Evolutionary conservation across 164 flowering plant genomes (phyloP), one percentile per base, ranked within the genome.

Genomic region (Macadamia tetraphylla): DNA sequence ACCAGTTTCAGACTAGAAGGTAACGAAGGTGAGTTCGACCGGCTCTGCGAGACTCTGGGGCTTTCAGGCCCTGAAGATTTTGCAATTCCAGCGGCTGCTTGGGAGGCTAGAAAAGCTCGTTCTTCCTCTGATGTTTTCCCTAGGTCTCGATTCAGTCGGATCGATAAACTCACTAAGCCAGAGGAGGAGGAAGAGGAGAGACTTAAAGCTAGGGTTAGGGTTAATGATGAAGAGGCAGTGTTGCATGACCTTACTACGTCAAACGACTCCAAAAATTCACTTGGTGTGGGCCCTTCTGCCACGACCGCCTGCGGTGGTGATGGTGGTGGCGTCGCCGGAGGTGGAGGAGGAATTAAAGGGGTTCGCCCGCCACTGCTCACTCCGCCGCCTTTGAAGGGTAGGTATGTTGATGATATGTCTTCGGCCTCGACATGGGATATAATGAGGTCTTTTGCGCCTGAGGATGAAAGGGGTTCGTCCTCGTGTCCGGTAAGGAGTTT

Each of bases 41-140:
- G 64, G 43, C 72, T 90, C 62, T 88, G 77, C 74, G 75, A 58
- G 68, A 74, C 56, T 53, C 68, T 95, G 23, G 99, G 99, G 40
- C 74, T 95, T 35, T 81, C 89, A 9, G 96, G 97, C 0, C 87
- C 92, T 14, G 99, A 90, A 0, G 99, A 92, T 60, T 89, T 92
- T 30, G 80, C 82, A 1, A 95, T 95, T 18, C 82, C 98, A 32
- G 17, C 73, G 6, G 88, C 77, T 1, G 88, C 74, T 3, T 95
- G 92, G 89, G 85, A 86, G 74, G 84, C 88, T 1, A 71, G 83
- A 74, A 92, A 80, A 77, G 67, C 71, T 13, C 70, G 86, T 18
- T 82, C 88, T 10, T 66, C 80, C 6, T 83, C 87, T 15, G 87
- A 83, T 43, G 29, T 76, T 44, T 57, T 79, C 3, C 78, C 83